Evolutionary conservation across 2,329 filamentous ascomycete species (phyloP).

Genomic region (Colletotrichum sp.): DNA sequence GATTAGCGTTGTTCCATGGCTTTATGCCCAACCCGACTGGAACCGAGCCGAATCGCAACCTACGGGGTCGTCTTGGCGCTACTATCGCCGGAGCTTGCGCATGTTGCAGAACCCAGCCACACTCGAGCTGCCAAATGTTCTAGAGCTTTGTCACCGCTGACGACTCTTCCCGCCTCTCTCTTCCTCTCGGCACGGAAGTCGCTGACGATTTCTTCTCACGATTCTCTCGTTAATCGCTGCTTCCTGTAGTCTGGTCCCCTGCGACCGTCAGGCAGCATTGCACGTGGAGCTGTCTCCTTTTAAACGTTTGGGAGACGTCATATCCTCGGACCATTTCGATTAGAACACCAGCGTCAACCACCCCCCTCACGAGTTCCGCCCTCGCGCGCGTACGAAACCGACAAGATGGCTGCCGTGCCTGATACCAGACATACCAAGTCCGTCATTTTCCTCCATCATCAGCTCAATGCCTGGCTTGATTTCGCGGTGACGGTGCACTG

Average conservation of each 20-base stretch:
- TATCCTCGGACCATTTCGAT: constrained; percentile 12
- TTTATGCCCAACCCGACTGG: constrained; percentile 4
- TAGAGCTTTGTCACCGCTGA: constrained; percentile 21
- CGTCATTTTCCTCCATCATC: neutral
- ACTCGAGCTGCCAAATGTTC: constrained; percentile 12
- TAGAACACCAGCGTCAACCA: neutral
- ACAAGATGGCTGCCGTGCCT: constrained; percentile 21
- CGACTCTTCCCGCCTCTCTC: constrained; percentile 20
- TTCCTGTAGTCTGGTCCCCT: neutral
- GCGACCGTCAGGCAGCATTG: neutral
- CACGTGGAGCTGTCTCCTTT: constrained; percentile 13
- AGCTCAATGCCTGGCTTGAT: neutral
- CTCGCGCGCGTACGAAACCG: neutral
- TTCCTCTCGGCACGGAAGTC: constrained; percentile 13
- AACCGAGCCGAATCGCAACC: constrained; percentile 2
- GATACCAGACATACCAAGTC: constrained; percentile 24
- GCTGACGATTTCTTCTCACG: neutral
- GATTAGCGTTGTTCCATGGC: constrained; percentile 20
- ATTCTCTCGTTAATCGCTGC: neutral
- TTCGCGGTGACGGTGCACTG: constrained; percentile 1
- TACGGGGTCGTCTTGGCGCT: constrained; percentile 16
- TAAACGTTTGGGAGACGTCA: constrained; percentile 8
- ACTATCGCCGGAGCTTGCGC: constrained; percentile 20
- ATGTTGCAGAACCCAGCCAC: constrained; percentile 23
- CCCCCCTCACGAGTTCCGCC: neutral